Evolutionary conservation across 2,329 filamentous ascomycete species (phyloP), one percentile per base, ranked within the genome.

Genomic region (Dothiorella sarmentorum): DNA sequence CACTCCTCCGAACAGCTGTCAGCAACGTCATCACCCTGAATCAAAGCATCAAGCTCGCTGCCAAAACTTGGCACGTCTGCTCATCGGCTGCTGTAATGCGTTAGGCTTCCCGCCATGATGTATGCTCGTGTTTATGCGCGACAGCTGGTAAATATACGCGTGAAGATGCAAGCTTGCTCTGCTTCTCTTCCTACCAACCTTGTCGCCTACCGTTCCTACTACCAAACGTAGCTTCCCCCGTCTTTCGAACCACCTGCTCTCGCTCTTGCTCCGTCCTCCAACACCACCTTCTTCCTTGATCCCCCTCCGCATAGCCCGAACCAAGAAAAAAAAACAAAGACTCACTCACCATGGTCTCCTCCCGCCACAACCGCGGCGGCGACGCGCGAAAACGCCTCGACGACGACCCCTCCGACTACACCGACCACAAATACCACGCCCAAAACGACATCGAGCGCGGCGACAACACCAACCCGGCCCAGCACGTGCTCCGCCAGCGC

Each of bases 371-470:
- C 38, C 37, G 33, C 17, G 22, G 22, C 22, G 13, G 17, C 49
- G 33, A 13, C 49, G 29, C n/a, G n/a, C n/a, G n/a, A n/a, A n/a
- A n/a, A n/a, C n/a, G 33, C 20, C 4, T 17, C 33, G 22, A 55
- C 49, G 27, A 4, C 15, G 22, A 37, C 49, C 9, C 4, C 35
- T 18, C 22, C n/a, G 18, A 44, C 38, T 17, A 33, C 40, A 18
- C 15, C 18, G 6, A 9, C 9, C 22, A 44, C 52, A 35, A 56
- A 18, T 17, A 44, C 40, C 22, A 40, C 24, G 20, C 49, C 3
- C n/a, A 22, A 24, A 43, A 55, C 24, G 52, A 56, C 52, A 26
- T 56, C 31, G 52, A 56, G 7, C n/a, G 27, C 35, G 51, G 49
- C 18, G 10, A n/a, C 22, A 11, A 3, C 7, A 11, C n/a, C n/a